Evolutionary conservation across 179 eudicot species (phyloP).

Genomic region (Silene coronaria): DNA sequence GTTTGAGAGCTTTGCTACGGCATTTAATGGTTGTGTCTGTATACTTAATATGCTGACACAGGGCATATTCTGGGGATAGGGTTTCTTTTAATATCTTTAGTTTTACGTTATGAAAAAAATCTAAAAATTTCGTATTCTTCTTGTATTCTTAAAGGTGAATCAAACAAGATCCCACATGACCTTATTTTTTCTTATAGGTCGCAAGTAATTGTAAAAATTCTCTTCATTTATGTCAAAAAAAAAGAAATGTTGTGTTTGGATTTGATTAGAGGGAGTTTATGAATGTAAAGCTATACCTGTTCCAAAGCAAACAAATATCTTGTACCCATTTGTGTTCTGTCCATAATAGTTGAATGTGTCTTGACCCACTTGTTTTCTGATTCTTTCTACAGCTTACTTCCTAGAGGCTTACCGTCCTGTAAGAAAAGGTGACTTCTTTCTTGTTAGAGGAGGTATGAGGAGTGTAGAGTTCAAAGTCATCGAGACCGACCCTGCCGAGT

Average conservation of each 20-base stretch:
- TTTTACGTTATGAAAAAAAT: too few species aligned
- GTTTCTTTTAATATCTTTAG: too few species aligned
- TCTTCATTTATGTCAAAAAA: too few species aligned
- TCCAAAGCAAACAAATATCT: not conserved
- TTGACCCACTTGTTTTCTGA: not conserved
- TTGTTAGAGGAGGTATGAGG: constrained; percentile 90
- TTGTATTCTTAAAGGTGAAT: too few species aligned
- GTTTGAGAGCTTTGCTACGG: too few species aligned
- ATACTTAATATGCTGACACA: not conserved
- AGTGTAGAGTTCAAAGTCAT: constrained; percentile 81
- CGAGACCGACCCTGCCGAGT: constrained; percentile 82
- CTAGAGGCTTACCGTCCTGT: constrained; percentile 80
- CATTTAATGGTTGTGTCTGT: not conserved
- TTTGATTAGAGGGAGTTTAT: too few species aligned
- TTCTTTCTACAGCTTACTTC: constrained; percentile 56
- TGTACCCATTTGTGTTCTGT: not conserved
- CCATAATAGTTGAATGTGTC: not conserved
- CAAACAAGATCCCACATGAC: too few species aligned
- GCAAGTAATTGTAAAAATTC: too few species aligned
- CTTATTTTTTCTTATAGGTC: too few species aligned
- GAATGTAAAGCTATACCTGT: not conserved
- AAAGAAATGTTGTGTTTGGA: too few species aligned
- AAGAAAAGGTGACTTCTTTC: constrained; percentile 70
- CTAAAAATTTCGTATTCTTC: too few species aligned
- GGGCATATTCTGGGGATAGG: not conserved